Evolutionary conservation across 345 rosid species (phyloP), one percentile per base, ranked within the genome.

Genomic region (Carallia brachiata): DNA sequence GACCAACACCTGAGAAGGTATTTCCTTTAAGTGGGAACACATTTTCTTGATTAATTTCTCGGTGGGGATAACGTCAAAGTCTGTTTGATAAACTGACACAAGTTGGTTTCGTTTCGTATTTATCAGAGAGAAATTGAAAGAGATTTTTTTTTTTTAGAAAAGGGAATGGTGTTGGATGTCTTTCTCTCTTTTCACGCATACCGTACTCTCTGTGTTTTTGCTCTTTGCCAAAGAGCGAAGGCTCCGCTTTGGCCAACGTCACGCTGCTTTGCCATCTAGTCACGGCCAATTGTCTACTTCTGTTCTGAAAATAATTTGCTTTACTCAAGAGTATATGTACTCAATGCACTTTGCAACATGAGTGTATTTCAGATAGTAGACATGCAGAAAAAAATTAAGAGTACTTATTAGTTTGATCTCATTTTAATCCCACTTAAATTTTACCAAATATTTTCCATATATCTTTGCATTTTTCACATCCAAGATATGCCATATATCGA

Each of bases 141-240:
- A 7, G 32, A 56, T 59, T 28, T 32, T 60, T 30, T 30, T 0
- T 28, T 30, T 59, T 59, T 16, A 0, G 50, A 16, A 32, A 9
- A 57, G 40, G 71, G 32, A 70, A 32, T 69, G 63, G 7, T 50
- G 56, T 58, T 44, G 61, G 67, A 37, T 69, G 3, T 66, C 69
- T 79, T 56, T 75, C 77, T 72, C 60, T 75, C 56, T 17, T 70
- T 40, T 68, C 77, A 80, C 69, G 84, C 81, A 61, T 44, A 44
- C 63, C 40, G 63, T 40, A 61, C 68, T 50, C 62, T 36, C 6
- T 28, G 32, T 34, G 50, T 12, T 10, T 56, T 30, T 52, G 59
- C 36, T 57, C 66, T 57, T 32, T 9, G 15, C 60, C 60, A 56
- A 56, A 23, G 60, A 56, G 56, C 28, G 3, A 52, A 4, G 40